Percentiles rank a stretch among this genome's conserved stretches.
Evolutionary conservation across 768 basidiomycete genomes (phyloP).

Genomic region (Nidularia sp.): DNA sequence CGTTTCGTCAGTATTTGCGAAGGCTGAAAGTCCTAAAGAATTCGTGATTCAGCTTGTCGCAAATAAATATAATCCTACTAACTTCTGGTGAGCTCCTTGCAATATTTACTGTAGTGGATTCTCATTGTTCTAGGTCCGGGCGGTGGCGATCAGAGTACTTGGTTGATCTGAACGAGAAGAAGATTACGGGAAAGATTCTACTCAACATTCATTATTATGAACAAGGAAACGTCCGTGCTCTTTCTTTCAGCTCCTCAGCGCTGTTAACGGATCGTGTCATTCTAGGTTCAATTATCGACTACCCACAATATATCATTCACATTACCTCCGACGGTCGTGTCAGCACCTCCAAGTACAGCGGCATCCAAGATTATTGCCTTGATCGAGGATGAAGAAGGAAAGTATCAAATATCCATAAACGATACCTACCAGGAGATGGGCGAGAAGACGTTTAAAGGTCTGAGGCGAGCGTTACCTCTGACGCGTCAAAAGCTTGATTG

Average conservation of each 20-base stretch:
- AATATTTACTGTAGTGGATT: background rate
- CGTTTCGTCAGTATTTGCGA: conserved; percentile 68
- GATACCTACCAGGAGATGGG: conserved; percentile 86
- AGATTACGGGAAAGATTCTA: conserved; percentile 67
- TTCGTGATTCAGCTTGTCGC: conserved; percentile 85
- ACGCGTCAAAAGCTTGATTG: conserved; percentile 95
- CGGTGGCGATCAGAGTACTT: conserved; percentile 89
- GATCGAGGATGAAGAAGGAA: conserved; percentile 74
- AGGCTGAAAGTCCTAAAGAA: conserved; percentile 32
- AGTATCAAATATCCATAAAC: conserved; percentile 76
- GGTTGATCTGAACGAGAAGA: conserved; percentile 61
- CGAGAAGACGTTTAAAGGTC: conserved; percentile 89
- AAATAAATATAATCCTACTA: conserved; percentile 91
- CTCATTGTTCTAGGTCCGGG: conserved; percentile 64
- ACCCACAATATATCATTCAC: conserved; percentile 63
- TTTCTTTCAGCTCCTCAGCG: background rate
- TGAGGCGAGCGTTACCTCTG: conserved; percentile 86
- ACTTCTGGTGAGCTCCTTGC: conserved; percentile 68
- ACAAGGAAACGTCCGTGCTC: conserved; percentile 77
- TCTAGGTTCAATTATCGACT: conserved; percentile 86
- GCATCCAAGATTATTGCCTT: conserved; percentile 76
- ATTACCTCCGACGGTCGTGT: conserved; percentile 54
- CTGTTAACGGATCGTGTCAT: conserved; percentile 1
- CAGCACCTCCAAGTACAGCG: conserved; percentile 44
- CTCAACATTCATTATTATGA: conserved; percentile 97